Base-by-base conservation (phyloP, 176 grass and related monocot genomes). In the Calamus simplicifolius region DNA sequence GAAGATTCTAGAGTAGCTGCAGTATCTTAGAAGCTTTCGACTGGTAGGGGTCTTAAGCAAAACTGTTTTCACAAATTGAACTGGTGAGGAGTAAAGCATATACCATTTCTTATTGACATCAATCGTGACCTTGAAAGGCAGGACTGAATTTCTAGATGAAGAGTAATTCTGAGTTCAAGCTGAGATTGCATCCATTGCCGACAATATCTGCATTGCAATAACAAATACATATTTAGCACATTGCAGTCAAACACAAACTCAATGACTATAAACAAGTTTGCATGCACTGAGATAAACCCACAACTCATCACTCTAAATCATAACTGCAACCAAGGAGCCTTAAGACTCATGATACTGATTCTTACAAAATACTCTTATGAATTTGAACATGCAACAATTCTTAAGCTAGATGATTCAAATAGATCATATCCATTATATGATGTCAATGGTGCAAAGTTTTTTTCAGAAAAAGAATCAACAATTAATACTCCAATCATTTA, bases 51-150 rank as follows among this genome's bases (percentile, higher is more conserved):
- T 43, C 23, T 18, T 52, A 52, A 35, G 2, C 25, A 21, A 60
- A 61, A 4, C 52, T 52, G 13, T 27, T 35, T 30, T 29, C n/a
- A 23, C 2, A 70, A 50, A 29, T 18, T 52, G 35, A 14, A 70
- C n/a, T 8, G 3, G 19, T 16, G 27, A 59, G 29, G 43, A 59
- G 18, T 14, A 59, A 70, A 27, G 29, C n/a, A 27, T 30, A 54
- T 72, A 72, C 50, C 69, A 62, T 61, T 49, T 17, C 28, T 54
- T 16, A 7, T 17, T 19, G 69, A 48, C 50, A 54, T 62, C 18
- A 51, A 58, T 70, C 21, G 48, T 49, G 31, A 57, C 28, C 35
- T 48, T 50, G 56, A 59, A 59, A 48, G 55, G 59, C 31, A 27
- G n/a, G 17, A 62, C 12, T 17, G 25, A 50, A 70, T 59, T 51